Conservation (phyloP, 1,139 yeast species). For the Scheffersomyces stambukii region DNA sequence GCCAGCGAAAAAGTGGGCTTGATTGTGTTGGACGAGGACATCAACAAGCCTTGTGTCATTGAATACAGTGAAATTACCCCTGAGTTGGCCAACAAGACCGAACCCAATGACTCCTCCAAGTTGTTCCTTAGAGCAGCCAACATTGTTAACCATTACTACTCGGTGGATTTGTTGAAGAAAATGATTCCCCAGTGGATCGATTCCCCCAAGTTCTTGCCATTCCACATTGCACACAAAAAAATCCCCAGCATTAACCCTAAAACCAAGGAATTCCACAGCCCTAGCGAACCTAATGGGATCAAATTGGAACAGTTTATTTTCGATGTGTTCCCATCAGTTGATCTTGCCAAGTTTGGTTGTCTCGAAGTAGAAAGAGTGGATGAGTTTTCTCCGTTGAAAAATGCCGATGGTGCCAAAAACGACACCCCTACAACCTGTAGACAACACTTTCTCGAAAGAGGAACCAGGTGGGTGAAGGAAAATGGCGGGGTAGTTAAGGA, state of each 20-base stretch:
- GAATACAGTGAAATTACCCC: conserved; percentile 88
- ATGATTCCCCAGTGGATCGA: conserved; percentile 69
- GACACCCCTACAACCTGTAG: conserved; percentile 88
- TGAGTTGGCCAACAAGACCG: conserved; percentile 63
- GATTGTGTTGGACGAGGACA: conserved; percentile 66
- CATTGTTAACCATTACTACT: conserved; percentile 94
- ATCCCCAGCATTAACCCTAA: conserved; percentile 56
- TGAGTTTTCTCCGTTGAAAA: conserved; percentile 93
- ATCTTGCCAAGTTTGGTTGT: conserved; percentile 76
- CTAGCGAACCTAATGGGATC: conserved; percentile 79
- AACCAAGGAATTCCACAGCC: conserved; percentile 51
- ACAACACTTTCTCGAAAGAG: conserved; percentile 57
- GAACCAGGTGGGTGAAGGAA: conserved; percentile 69
- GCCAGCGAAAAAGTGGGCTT: conserved; percentile 89
- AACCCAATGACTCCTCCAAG: conserved; percentile 45
- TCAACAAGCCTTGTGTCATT: conserved; percentile 77
- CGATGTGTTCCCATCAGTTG: conserved; percentile 86
- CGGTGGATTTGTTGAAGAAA: conserved; percentile 60
- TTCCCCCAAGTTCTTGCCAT: conserved; percentile 68
- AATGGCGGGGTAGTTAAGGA: conserved; percentile 64
- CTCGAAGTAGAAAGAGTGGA: conserved; percentile 81
- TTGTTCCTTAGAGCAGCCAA: conserved; percentile 89
- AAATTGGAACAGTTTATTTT: conserved; percentile 96
- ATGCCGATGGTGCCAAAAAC: conserved; percentile 74
- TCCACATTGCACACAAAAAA: conserved; percentile 91